Conservation (phyloP, 2,329 filamentous ascomycete genomes). For the Xylariomycetidae sp. region DNA sequence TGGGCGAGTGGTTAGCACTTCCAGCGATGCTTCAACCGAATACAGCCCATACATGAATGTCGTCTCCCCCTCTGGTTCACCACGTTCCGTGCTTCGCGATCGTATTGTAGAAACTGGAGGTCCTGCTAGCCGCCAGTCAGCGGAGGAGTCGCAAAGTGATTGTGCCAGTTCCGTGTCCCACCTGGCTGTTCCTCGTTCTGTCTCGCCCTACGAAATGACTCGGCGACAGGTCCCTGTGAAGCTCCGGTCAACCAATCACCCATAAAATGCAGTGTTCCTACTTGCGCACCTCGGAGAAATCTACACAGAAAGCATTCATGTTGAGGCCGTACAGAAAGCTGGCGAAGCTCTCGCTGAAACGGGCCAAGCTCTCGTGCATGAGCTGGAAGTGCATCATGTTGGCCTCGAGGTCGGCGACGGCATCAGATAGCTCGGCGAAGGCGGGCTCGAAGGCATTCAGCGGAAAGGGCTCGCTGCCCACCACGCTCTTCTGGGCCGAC, state of each 20-base stretch:
- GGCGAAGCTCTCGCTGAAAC: conserved; percentile 94
- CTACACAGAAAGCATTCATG: conserved; percentile 98
- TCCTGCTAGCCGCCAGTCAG: conserved; percentile 3
- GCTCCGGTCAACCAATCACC: not conserved
- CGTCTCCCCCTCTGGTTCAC: conserved; percentile 56
- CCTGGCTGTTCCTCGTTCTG: conserved; percentile 37
- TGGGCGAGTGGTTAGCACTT: conserved; percentile 28
- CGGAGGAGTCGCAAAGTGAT: not conserved
- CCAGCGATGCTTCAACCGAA: conserved; percentile 9
- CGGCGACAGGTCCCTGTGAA: conserved; percentile 66
- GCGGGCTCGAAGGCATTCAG: conserved; percentile 80
- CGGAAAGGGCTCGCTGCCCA: conserved; percentile 55
- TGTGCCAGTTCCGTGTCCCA: conserved; percentile 3
- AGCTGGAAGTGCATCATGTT: conserved; percentile 97
- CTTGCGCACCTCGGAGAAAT: conserved; percentile 75
- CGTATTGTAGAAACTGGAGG: conserved; percentile 8
- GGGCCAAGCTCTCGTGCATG: conserved; percentile 88
- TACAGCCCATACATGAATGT: conserved; percentile 70
- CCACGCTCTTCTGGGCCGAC: conserved; percentile 53
- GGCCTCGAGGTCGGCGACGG: conserved; percentile 90
- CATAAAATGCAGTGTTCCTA: too few species aligned
- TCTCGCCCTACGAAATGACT: conserved; percentile 69
- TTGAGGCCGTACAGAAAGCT: conserved; percentile 94
- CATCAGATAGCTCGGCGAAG: conserved; percentile 89
- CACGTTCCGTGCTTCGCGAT: conserved; percentile 23